Percentiles rank a stretch among this genome's conserved stretches.
Evolutionary conservation across 1,284 basidiomycete genomes (phyloP).

Genomic region (Puccinia triticina): DNA sequence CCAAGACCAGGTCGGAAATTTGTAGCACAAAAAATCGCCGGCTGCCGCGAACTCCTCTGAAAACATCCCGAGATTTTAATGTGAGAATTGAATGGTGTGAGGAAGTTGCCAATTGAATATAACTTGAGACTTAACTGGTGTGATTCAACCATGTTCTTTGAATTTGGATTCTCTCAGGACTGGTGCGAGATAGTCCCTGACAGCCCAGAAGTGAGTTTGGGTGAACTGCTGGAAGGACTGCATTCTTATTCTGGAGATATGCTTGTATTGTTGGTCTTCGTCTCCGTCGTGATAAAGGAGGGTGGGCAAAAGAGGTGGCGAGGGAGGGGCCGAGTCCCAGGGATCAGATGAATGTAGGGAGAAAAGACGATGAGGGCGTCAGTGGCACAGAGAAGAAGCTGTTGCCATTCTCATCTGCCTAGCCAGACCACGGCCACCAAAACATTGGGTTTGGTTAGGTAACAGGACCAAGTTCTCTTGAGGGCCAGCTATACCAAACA

Average conservation of each 20-base stretch:
- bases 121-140: conserved; percentile 66
- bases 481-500: no score
- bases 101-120: background rate
- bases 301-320: no score
- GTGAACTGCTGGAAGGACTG: conserved; percentile 50
- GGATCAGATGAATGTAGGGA: no score
- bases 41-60: conserved; percentile 93
- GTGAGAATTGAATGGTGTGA: background rate
- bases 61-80: background rate
- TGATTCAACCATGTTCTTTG: conserved; percentile 96
- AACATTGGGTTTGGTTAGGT: no score
- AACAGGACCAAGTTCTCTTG: no score
- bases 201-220: conserved; percentile 87
- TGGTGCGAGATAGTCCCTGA: conserved; percentile 93
- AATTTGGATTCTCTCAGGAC: conserved; percentile 97
- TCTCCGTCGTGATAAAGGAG: no score
- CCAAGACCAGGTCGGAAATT: conserved; percentile 95
- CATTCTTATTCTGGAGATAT: background rate
- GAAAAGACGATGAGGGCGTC: no score
- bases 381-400: no score
- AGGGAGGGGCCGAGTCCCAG: no score
- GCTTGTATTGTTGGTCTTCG: background rate
- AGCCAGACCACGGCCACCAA: no score
- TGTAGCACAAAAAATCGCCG: conserved; percentile 84
- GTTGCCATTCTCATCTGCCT: no score